Base-by-base conservation (phyloP, 768 basidiomycete genomes). In the Kwoniella botswanensis region DNA sequence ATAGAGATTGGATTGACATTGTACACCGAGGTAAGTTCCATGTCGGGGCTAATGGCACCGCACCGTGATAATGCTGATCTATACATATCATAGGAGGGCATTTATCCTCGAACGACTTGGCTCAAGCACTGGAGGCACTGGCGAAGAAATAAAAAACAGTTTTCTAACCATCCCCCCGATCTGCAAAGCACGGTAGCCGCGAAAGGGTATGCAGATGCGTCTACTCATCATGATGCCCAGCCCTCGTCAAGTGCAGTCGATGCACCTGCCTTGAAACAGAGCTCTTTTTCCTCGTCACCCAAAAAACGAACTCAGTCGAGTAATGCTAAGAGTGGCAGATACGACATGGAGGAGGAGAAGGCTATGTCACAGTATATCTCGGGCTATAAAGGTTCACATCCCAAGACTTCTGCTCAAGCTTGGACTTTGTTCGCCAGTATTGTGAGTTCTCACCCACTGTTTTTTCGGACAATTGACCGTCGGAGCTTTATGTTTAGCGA, bases 281-380 rank as follows among this genome's bases (percentile, higher is more conserved):
- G 22, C 11, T 15, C 17, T 18, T 2, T 5, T 13, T 63, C 46
- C 21, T n/a, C 43, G 6, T 63, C 42, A 18, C 61, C 61, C 21
- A 21, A 17, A 10, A 63, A 63, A 46, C 43, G 61, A 43, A 7
- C n/a, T 21, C 22, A 50, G 24, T 12, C 17, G 17, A 43, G 4
- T 18, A 22, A 44, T 17, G 50, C 7, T 24, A 54, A 26, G 46
- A 53, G 4, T n/a, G 58, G 22, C 15, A 18, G 5, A 63, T 71
- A 67, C 44, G 61, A 59, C 7, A 42, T 35, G 21, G 65, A 71
- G 22, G 70, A 71, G 26, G 70, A 71, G 53, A 58, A 35, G 61
- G 54, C 44, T 21, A 72, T 72, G 71, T 60, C 61, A 3, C 18
- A 57, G 17, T 59, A 64, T 43, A 67, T 67, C 9, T 42, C 59